A percentile compares a stretch with the other conserved stretches of the same genome.
These are phyloP conservation scores for Vitis hybrid DNA, from an alignment of 177 flowering plant genomes.

Conservation along the genomic window DNA sequence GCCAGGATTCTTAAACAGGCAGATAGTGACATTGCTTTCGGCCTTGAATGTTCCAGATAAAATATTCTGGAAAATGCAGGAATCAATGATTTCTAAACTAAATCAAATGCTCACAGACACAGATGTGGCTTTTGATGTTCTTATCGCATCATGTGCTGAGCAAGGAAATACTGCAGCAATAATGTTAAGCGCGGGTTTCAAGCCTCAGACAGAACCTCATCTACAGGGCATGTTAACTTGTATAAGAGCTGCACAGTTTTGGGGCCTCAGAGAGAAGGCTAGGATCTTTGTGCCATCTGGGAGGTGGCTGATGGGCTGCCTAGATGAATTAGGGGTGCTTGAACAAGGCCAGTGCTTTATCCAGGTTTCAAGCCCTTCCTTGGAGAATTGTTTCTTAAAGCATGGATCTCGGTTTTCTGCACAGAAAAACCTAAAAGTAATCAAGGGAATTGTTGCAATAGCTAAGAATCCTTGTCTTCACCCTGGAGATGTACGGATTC, in stretches of 20 bases:
- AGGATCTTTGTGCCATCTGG: slow-evolving; percentile 87
- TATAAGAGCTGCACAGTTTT: slow-evolving; percentile 75
- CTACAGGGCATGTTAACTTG: slow-evolving; percentile 75
- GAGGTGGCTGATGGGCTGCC: slow-evolving; percentile 92
- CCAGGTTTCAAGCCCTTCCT: slow-evolving; percentile 73
- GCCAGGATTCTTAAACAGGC: slow-evolving; percentile 90
- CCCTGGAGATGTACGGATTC: slow-evolving; percentile 86
- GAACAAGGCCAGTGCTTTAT: slow-evolving; percentile 91
- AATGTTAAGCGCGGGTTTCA: slow-evolving; percentile 91
- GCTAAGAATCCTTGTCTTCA: slow-evolving; percentile 99
- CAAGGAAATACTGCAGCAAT: slow-evolving; percentile 81
- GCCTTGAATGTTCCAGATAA: slow-evolving; percentile 68
- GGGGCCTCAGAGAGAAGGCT: slow-evolving; percentile 71
- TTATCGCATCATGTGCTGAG: slow-evolving; percentile 79
- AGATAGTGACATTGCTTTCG: slow-evolving; percentile 81
- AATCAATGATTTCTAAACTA: slow-evolving; percentile 61
- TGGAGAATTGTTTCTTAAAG: slow-evolving; percentile 67
- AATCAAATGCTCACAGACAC: slow-evolving; percentile 55
- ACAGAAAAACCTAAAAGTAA: slow-evolving; percentile 44
- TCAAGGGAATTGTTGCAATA: slow-evolving; percentile 67
- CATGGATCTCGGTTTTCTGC: slow-evolving; percentile 71
- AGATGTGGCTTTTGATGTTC: slow-evolving; percentile 82
- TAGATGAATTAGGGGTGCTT: slow-evolving; percentile 82
- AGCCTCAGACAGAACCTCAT: slow-evolving; percentile 79
- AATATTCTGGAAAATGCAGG: slow-evolving; percentile 77